Evolutionary conservation across 1,139 yeast genomes (phyloP).

Genomic region (Eremothecium sinecaudum): DNA sequence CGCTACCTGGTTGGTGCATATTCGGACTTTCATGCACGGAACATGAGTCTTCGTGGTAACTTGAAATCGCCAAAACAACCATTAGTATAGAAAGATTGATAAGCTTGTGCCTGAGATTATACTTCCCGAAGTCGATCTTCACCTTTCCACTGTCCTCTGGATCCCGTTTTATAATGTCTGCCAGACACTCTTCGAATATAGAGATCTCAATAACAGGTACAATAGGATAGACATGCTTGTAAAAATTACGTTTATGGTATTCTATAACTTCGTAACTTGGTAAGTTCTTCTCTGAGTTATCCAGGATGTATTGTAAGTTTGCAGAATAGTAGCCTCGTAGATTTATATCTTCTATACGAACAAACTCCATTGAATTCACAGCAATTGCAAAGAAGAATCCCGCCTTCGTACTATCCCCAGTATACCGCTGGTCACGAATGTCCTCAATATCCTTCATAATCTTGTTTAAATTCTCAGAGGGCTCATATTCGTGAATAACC

Average conservation of each 20-base stretch:
- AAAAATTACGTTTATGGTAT: conserved; percentile 23
- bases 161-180: conserved; percentile 12
- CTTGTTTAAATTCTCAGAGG: background rate
- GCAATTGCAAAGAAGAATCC: conserved; percentile 3
- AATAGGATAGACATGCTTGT: conserved; percentile 21
- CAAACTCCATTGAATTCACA: conserved; percentile 1
- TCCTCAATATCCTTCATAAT: background rate
- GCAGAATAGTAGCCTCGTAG: conserved; percentile 19
- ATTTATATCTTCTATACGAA: conserved; percentile 3
- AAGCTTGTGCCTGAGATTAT: conserved; percentile 20
- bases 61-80: conserved; percentile 15
- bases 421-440: background rate
- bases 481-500: background rate
- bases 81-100: conserved; percentile 19
- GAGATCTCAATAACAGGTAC: conserved; percentile 23
- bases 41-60: background rate
- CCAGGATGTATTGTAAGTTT: conserved; percentile 17
- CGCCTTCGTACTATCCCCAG: background rate
- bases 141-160: conserved; percentile 9
- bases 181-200: conserved; percentile 21
- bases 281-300: conserved; percentile 10
- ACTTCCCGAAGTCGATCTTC: conserved; percentile 17
- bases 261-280: conserved; percentile 22
- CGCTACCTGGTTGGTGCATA: conserved; percentile 1
- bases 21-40: background rate